Base-by-base conservation (phyloP, 2,329 filamentous ascomycete genomes). In the Pestalotiopsis sp. region DNA sequence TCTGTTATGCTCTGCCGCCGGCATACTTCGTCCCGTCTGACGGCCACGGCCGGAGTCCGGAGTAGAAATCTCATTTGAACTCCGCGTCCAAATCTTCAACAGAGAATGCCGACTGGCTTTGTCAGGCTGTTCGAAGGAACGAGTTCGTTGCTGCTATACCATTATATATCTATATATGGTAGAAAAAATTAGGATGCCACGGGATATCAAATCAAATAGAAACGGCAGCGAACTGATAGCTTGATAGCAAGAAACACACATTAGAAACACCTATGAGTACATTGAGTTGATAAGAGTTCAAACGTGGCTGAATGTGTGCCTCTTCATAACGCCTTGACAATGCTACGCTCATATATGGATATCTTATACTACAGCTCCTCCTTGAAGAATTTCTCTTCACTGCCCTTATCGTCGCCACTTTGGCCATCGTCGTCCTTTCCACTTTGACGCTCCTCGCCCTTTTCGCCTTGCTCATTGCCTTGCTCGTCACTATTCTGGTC, bases 331-430 rank as follows among this genome's bases (percentile, higher is more conserved):
- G 69, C 69, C 69, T 69, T 67, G 70, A 72, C 70, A 13, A 67
- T 69, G 67, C 67, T 69, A 75, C 74, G 71, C 69, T 60, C 39
- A 31, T 45, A 60, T 62, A 14, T 61, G 31, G 56, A 20, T 49
- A 20, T 49, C 38, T 27, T 69, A 68, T 69, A 67, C 77, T 80
- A 87, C 72, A 89, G 76, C 69, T 89, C 84, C 73, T 90, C 84
- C 76, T 85, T 83, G 75, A 83, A 86, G 70, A 85, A 85, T 70
- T 80, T 78, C 75, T 88, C 84, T 71, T 88, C 79, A 68, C 84
- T 87, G 2, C 85, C 84, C 65, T 80, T 78, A 75, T 75, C 12
- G 65, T 69, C 38, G 11, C 57, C 23, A 23, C 3, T 11, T 12
- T 25, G 69, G 67, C 20, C 69, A 60, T 69, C 70, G 17, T 72